phyloP scores from a whole-genome alignment of 495 filamentous ascomycete species.

The Xylaria cubensis region DNA sequence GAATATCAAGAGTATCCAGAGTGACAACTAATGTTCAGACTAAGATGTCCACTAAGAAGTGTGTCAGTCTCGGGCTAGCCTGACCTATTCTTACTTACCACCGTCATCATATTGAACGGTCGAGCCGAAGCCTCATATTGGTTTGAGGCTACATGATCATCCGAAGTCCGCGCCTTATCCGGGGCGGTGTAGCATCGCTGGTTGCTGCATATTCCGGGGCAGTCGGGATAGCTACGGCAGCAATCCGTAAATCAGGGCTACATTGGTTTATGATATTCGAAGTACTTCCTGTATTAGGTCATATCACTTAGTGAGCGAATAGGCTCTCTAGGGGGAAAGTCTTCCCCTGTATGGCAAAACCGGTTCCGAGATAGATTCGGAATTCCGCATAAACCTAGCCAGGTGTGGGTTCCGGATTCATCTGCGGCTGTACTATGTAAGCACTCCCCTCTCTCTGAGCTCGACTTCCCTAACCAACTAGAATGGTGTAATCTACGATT shows the following conservation, averaged over 20 bases:
- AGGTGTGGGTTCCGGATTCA: not conserved
- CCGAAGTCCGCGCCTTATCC: conserved; percentile 12
- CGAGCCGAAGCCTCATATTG: not conserved
- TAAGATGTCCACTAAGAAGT: not conserved
- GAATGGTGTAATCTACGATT: not conserved
- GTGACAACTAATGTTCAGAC: not conserved
- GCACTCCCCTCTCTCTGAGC: not conserved
- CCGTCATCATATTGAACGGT: not conserved
- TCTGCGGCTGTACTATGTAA: conserved; percentile 12
- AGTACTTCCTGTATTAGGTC: not conserved
- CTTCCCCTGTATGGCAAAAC: not conserved
- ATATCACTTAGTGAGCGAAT: not conserved
- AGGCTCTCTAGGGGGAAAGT: not conserved
- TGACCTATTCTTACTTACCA: not conserved
- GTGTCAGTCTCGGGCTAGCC: not conserved
- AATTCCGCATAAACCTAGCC: not conserved
- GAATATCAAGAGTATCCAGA: not conserved
- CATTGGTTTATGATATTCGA: not conserved
- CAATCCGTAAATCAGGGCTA: not conserved
- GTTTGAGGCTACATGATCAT: not conserved
- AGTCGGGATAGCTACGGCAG: too few relatives aligned
- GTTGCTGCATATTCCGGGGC: not conserved
- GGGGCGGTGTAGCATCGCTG: not conserved
- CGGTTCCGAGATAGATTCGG: conserved; percentile 6
- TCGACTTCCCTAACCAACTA: not conserved